Base-by-base conservation (phyloP, 2,329 filamentous ascomycete species). In the Botrytis porri region DNA sequence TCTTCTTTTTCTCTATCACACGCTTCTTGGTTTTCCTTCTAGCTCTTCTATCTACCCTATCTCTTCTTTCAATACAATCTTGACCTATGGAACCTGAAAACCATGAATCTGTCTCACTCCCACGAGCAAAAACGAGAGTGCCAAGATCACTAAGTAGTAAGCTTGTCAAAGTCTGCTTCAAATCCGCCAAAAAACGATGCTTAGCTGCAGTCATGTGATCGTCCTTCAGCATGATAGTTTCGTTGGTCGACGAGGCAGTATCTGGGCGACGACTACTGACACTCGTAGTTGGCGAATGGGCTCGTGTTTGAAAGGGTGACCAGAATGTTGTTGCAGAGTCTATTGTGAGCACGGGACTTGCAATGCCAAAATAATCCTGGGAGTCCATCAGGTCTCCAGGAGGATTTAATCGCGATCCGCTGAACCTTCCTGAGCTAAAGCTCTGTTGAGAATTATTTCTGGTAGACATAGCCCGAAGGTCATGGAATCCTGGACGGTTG, bases 51-150 rank as follows among this genome's bases (percentile, higher is more conserved):
- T 80, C 78, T 20, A 74, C 73, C 5, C 86, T 85, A 67, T 90
- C 87, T 66, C 86, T 88, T 39, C 88, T 85, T 69, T 90, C 88
- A 63, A 90, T 89, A 79, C 89, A 91, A 76, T 91, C 85, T 77
- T 91, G 88, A 4, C 89, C 89, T 10, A 94, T 81, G 22, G 88
- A 88, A 70, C 88, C 86, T 77, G 78, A 80, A 74, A 98, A 96
- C 92, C 95, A 98, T 4, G 86, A 86, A 81, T 98, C 96, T 0
- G 95, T 98, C 83, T 99, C 96, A 60, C 94, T 97, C 4, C 96
- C 96, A 69, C 89, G 85, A 57, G 90, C 88, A 70, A 97, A 96
- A 1, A 98, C 91, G 43, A 93, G 88, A 59, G 91, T 94, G 9
- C 95, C 94, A 6, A 98, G 86, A 80, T 99, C 96, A 67, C 95